Evolutionary conservation across 2,329 filamentous ascomycete genomes (phyloP), one percentile per base, ranked within the genome.

Genomic region (Venturia aucupariae): DNA sequence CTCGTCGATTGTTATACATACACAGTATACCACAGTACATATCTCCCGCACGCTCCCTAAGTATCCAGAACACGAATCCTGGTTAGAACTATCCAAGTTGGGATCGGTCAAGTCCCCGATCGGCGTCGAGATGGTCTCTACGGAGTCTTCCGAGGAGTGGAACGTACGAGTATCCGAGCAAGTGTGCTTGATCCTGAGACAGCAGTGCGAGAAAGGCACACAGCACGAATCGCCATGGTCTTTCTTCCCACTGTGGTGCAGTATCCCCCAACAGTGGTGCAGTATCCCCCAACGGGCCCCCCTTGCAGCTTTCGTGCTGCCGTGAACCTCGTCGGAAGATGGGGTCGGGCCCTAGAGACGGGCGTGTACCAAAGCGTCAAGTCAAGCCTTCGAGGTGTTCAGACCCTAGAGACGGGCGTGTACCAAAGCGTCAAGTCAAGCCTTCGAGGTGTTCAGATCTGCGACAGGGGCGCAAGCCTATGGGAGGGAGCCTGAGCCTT

Each of bases 181-280:
- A 57, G 51, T 57, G 15, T 57, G 51, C 51, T 35, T 57, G 30
- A 35, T 57, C 7, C 51, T 57, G 48, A 55, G 48, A 55, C 48
- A 55, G 48, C 24, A 55, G 48, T 27, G 48, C 48, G 24, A 51
- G 46, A 51, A 51, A 1, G 46, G 46, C 8, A 51, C n/a, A n/a
- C n/a, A n/a, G n/a, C n/a, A n/a, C n/a, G n/a, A n/a, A n/a, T n/a
- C 51, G 38, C 3, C 35, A 19, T 24, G 27, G 51, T 55, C 27
- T 10, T 10, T 55, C 30, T 35, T 38, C 35, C 5, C 35, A 38
- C 35, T 5, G 35, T 4, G 10, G 35, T 38, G 5, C 35, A 38
- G 5, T 4, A 38, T n/a, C 35, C 10, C 35, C 10, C 35, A 38
- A 38, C 35, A 10, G 35, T 38, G 10, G 5, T 38, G 5, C 35